These are phyloP conservation scores for Purpureocillium lavendulum DNA, from an alignment of 2,329 filamentous ascomycete species.

Conservation along the genomic window DNA sequence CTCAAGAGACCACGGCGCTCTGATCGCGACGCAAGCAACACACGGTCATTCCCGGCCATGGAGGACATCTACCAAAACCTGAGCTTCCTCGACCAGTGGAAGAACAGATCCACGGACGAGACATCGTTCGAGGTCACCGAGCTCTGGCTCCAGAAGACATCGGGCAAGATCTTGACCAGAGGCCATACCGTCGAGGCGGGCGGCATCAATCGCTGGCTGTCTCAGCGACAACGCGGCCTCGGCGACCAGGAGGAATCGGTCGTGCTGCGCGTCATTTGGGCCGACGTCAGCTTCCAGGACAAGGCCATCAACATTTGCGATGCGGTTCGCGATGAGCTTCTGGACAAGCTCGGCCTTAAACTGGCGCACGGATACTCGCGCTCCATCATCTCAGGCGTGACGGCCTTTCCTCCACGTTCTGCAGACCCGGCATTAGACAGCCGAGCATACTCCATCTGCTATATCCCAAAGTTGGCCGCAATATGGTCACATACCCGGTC, in stretches of 20 bases:
- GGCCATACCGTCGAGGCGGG: conserved; percentile 5
- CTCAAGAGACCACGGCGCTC: too few relatives aligned
- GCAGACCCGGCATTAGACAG: conserved; percentile 3
- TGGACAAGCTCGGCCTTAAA: conserved; percentile 18
- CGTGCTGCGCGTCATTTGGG: conserved; percentile 21
- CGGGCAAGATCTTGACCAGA: conserved; percentile 10
- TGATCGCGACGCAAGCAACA: too few relatives aligned
- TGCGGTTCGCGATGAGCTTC: conserved; percentile 9
- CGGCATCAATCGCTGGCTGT: conserved; percentile 13
- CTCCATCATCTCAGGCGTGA: conserved; percentile 24
- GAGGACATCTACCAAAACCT: conserved; percentile 23
- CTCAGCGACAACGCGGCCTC: conserved; percentile 8
- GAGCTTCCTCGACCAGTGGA: conserved; percentile 14
- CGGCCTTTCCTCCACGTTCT: conserved; percentile 13
- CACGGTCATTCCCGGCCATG: conserved; percentile 14
- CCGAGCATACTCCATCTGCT: conserved; percentile 23
- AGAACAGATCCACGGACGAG: conserved; percentile 8
- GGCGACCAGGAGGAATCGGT: conserved; percentile 11
- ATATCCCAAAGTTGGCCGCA: conserved; percentile 28
- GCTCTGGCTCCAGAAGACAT: conserved; percentile 16
- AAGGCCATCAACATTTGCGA: conserved; percentile 16
- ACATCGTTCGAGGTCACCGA: conserved; percentile 17
- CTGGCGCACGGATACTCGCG: conserved; percentile 24
- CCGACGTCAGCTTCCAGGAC: conserved; percentile 12
- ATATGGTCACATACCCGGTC: conserved; percentile 24